phyloP scores from a whole-genome alignment of 257 asterid genomes.

The Buddleja alternifolia region DNA sequence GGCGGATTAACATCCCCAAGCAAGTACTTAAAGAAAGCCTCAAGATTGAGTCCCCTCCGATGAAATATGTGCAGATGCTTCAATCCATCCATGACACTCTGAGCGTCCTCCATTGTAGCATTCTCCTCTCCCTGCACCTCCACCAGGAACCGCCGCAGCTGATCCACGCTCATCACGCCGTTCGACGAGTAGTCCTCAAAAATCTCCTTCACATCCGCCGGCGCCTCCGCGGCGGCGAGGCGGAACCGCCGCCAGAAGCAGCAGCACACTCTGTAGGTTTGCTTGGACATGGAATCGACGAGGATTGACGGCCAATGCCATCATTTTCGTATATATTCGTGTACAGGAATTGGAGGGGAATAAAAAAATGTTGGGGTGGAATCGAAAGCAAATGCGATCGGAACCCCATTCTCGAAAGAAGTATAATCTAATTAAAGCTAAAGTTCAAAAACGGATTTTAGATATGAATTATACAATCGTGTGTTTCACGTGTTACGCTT shows the following conservation, averaged over 20 bases:
- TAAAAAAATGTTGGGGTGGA: background rate
- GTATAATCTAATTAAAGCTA: background rate
- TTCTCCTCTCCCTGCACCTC: conserved; percentile 65
- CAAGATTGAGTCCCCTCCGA: conserved; percentile 47
- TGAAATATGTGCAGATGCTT: conserved; percentile 55
- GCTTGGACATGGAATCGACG: conserved; percentile 52
- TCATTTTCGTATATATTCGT: background rate
- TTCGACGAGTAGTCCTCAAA: conserved; percentile 52
- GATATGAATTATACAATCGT: too few species aligned
- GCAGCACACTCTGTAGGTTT: conserved; percentile 71
- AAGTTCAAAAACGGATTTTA: too few species aligned
- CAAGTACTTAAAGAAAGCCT: conserved; percentile 59
- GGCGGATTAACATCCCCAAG: conserved; percentile 66
- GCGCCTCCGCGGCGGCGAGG: conserved; percentile 63
- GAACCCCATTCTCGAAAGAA: background rate
- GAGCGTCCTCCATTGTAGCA: conserved; percentile 62
- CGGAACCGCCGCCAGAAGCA: conserved; percentile 73
- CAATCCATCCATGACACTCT: conserved; percentile 48
- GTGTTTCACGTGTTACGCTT: too few species aligned
- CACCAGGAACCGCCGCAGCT: conserved; percentile 59
- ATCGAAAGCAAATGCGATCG: conserved; percentile 29
- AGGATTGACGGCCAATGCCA: conserved; percentile 7
- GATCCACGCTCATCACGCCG: conserved; percentile 52
- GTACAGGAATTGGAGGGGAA: background rate
- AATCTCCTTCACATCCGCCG: conserved; percentile 49